Evolutionary conservation across 1,284 basidiomycete genomes (phyloP), one percentile per base, ranked within the genome.

Genomic region (Sporisorium reilianum): DNA sequence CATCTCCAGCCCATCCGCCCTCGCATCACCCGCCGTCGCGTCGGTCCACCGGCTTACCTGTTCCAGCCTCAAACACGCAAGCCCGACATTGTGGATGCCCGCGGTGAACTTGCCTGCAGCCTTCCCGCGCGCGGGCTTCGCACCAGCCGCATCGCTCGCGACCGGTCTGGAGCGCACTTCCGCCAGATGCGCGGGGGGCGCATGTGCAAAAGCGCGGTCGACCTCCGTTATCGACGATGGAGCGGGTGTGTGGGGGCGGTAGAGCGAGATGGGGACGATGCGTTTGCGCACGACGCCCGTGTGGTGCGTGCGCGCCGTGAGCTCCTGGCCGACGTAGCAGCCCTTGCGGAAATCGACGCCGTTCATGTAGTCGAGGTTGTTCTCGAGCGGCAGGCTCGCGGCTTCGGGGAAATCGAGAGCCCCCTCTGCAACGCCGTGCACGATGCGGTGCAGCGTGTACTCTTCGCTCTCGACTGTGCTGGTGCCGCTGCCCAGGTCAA

Each of bases 341-440:
- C 97, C 97, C 86, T 99, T 99, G 52, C 93, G 88, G 85, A 97
- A 97, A 85, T 98, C 95, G 79, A 99, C 95, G 81, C 90, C 96
- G 64, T 93, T 92, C 91, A 97, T 97, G 55, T 93, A 87, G 84
- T 99, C 96, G 77, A 98, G 86, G 84, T 95, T 95, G 23, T 92
- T 94, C 76, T 99, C 96, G 86, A 97, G 91, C 2, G 97, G 97
- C 64, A 98, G 90, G 0, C 93, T 90, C 3, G 91, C 89, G 75
- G 89, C 88, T 18, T 92, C 90, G 2, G 89, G 87, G 3, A 98
- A 91, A 79, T 99, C 96, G 0, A 85, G 82, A 2, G 87, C 86
- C 3, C 95, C 95, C 87, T 99, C 97, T 0, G 95, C 93, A 1
- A 99, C 91, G 9, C 94, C 95, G 56, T 90, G 89, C 11, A 90